Percentiles rank a stretch among this genome's conserved stretches.
Conservation (phyloP, 176 grass and related monocot genomes). For the Carex pumila region DNA sequence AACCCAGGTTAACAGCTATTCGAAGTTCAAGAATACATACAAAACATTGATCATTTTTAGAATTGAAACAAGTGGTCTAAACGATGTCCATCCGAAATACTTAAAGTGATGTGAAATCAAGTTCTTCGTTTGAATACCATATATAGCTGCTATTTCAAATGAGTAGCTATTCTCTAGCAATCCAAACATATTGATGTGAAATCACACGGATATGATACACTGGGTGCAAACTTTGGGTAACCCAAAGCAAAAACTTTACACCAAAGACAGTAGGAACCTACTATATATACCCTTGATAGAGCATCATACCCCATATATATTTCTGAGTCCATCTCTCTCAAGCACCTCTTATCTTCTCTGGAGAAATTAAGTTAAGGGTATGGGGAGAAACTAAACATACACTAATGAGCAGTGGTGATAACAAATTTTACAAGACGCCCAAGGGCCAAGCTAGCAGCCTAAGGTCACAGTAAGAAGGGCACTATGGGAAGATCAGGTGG, state of each 20-base stretch:
- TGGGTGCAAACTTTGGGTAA: neutral
- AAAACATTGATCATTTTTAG: too few species aligned
- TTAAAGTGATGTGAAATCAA: too few species aligned
- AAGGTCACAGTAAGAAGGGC: constrained; percentile 16
- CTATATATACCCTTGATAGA: constrained; percentile 16
- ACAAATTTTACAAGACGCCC: neutral
- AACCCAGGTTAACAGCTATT: too few species aligned
- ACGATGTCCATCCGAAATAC: too few species aligned
- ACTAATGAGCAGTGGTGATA: constrained; percentile 16
- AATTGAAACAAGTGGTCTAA: too few species aligned
- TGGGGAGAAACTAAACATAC: constrained; percentile 1
- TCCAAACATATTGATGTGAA: too few species aligned
- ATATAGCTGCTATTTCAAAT: too few species aligned
- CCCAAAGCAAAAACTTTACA: neutral
- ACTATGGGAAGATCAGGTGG: constrained; percentile 17
- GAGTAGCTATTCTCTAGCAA: too few species aligned
- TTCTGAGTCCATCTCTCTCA: neutral
- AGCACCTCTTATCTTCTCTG: neutral
- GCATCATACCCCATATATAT: neutral
- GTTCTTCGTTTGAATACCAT: too few species aligned
- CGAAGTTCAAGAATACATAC: too few species aligned
- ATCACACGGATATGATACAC: neutral
- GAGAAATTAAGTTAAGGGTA: neutral
- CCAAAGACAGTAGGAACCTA: neutral
- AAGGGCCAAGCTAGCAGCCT: too few species aligned